A percentile compares a stretch with the other conserved stretches of the same genome.
Conservation (phyloP, 2,329 filamentous ascomycete species). For the Sphaerostilbella broomeana region DNA sequence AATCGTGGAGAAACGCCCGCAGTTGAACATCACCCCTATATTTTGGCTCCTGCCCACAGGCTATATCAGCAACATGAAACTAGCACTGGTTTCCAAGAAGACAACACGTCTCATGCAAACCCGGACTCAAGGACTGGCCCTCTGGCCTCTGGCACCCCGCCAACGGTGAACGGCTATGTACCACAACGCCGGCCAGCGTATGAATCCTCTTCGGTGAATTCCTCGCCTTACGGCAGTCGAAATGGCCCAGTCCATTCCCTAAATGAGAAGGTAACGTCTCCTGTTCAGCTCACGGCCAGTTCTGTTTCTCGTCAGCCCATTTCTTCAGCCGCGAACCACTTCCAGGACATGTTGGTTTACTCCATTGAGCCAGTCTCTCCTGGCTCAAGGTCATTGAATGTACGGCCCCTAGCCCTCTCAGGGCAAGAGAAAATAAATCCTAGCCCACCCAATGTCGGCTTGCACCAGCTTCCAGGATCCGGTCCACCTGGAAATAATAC, state of each 20-base stretch:
- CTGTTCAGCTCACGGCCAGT: slow-evolving; percentile 14
- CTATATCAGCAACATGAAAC: slow-evolving; percentile 5
- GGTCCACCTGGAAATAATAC: slow-evolving; percentile 16
- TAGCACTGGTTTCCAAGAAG: background rate
- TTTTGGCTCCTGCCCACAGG: slow-evolving; percentile 5
- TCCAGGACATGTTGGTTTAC: slow-evolving; percentile 39
- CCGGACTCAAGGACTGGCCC: slow-evolving; percentile 1
- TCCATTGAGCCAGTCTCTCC: slow-evolving; percentile 42
- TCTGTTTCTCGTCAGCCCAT: slow-evolving; percentile 20
- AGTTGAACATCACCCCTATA: background rate
- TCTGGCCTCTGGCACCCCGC: slow-evolving; percentile 17
- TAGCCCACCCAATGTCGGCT: slow-evolving; percentile 15
- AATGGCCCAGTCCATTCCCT: slow-evolving; percentile 8
- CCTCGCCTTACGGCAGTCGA: slow-evolving; percentile 7
- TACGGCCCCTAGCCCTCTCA: slow-evolving; percentile 27
- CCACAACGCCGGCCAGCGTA: slow-evolving; percentile 4
- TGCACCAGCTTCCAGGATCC: slow-evolving; percentile 18
- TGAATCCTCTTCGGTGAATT: slow-evolving; percentile 4
- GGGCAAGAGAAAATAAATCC: slow-evolving; percentile 19
- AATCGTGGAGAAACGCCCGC: slow-evolving; percentile 18
- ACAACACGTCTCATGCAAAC: slow-evolving; percentile 5
- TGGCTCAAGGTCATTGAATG: slow-evolving; percentile 28
- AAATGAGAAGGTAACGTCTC: slow-evolving; percentile 24
- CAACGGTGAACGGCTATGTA: slow-evolving; percentile 24
- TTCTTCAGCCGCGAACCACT: slow-evolving; percentile 18